phyloP scores from a whole-genome alignment of 1,284 basidiomycete species.

The Filobasidium uniguttulatum region DNA sequence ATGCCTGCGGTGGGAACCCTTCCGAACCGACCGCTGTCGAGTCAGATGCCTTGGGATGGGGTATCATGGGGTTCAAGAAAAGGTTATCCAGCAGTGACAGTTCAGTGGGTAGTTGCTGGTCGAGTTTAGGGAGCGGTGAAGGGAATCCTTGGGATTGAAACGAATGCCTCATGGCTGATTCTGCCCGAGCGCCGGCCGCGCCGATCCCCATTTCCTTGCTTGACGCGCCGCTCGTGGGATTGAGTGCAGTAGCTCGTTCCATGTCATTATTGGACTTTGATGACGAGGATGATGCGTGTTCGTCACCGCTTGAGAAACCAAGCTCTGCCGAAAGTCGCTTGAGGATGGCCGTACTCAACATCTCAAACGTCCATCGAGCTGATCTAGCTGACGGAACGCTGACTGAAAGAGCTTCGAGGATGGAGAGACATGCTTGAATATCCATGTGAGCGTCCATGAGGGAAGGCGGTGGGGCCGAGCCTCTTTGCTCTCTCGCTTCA shows the following conservation, averaged over 20 bases:
- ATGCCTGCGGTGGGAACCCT: too few species aligned
- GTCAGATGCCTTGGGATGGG: conserved; percentile 35
- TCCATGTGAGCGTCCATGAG: conserved; percentile 36
- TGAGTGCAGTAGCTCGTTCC: too few species aligned
- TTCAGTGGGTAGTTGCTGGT: conserved; percentile 34
- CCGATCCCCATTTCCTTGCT: not conserved
- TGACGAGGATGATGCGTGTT: not conserved
- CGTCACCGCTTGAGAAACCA: too few species aligned
- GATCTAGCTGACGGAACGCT: conserved; percentile 35
- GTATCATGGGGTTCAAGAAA: conserved; percentile 36
- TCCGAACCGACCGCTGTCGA: conserved; percentile 25
- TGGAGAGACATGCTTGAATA: conserved; percentile 35
- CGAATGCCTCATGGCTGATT: conserved; percentile 16
- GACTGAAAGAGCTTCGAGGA: conserved; percentile 36
- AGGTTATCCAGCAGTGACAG: conserved; percentile 37
- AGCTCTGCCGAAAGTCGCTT: conserved; percentile 30
- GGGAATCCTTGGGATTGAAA: conserved; percentile 22
- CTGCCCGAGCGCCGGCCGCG: conserved; percentile 6
- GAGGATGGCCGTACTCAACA: conserved; percentile 33
- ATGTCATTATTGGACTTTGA: not conserved
- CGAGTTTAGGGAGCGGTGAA: conserved; percentile 29
- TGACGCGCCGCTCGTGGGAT: not conserved
- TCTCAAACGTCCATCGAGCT: conserved; percentile 32
- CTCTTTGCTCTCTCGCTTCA: too few species aligned
- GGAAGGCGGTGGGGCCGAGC: conserved; percentile 29